A percentile compares a stretch with the other conserved stretches of the same genome.
Conservation (phyloP, 805 yeast genomes). For the Hanseniaspora hatyaiensis region DNA sequence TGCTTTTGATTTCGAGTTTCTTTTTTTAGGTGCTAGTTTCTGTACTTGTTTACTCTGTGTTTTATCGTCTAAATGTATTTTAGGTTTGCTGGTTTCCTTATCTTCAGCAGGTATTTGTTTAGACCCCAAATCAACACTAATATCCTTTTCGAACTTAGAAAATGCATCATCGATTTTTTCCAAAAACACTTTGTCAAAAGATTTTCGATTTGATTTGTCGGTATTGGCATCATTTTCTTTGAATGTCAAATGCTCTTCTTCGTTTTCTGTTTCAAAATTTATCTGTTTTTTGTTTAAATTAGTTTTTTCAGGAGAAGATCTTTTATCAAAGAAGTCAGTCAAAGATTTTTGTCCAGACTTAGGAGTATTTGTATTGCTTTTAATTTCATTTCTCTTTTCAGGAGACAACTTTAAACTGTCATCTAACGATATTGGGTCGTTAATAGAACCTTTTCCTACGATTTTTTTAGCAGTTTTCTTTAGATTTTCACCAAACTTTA, state of each 20-base stretch:
- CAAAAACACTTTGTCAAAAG: not conserved
- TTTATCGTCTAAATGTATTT: no score
- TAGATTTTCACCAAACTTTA: no score
- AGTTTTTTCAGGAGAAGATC: not conserved
- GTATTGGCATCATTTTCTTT: not conserved
- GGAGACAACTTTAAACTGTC: no score
- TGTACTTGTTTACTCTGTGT: no score
- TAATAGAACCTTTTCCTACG: not conserved
- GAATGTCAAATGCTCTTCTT: not conserved
- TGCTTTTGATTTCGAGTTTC: no score
- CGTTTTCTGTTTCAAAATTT: not conserved
- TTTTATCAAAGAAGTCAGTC: not conserved
- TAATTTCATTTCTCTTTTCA: not conserved
- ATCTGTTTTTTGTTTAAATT: no score
- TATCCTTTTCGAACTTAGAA: not conserved
- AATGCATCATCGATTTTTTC: not conserved
- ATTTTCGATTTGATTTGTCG: not conserved
- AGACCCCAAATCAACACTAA: not conserved
- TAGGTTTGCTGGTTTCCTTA: not conserved
- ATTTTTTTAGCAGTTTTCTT: no score
- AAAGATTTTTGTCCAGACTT: not conserved
- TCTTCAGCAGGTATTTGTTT: no score
- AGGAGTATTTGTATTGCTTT: not conserved
- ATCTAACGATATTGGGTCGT: not conserved
- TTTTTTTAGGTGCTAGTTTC: no score